phyloP scores from a whole-genome alignment of 139 green algal species.

The Gonium pectorale region DNA sequence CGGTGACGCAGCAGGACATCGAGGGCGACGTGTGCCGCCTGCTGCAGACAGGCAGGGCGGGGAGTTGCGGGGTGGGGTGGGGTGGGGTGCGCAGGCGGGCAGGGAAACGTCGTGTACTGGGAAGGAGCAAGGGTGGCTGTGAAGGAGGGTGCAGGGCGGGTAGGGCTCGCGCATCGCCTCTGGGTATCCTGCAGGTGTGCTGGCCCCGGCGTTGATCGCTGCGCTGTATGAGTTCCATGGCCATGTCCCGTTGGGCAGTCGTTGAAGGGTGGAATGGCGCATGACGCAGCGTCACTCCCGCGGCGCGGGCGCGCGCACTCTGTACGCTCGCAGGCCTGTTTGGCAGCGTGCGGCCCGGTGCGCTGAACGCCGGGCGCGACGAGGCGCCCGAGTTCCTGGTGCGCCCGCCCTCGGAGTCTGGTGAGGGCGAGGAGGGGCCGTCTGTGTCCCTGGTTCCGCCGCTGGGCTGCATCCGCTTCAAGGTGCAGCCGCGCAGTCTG shows the following conservation, averaged over 20 bases:
- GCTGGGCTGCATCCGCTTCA: constrained; percentile 70
- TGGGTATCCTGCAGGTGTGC: too few relatives aligned
- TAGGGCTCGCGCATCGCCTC: too few relatives aligned
- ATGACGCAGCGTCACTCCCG: too few relatives aligned
- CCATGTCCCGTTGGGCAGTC: too few relatives aligned
- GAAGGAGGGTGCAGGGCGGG: not conserved
- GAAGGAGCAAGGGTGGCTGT: not conserved
- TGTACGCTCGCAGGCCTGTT: constrained; percentile 77
- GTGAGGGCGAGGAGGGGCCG: constrained; percentile 21
- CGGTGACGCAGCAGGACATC: constrained; percentile 71
- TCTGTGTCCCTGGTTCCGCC: constrained; percentile 68
- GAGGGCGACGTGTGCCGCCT: constrained; percentile 74
- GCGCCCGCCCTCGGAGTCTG: not conserved
- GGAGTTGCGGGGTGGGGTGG: not conserved
- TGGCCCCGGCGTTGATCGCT: too few relatives aligned
- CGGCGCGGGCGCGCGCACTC: too few relatives aligned
- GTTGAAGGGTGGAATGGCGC: too few relatives aligned
- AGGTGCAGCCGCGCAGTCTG: constrained; percentile 62
- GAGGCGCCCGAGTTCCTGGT: constrained; percentile 70
- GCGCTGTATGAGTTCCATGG: too few relatives aligned
- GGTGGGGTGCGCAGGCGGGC: not conserved
- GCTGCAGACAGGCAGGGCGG: constrained; percentile 30
- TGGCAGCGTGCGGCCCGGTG: constrained; percentile 56
- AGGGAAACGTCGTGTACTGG: too few relatives aligned
- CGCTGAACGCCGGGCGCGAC: constrained; percentile 23